Percentiles rank a stretch among this genome's conserved stretches.
Evolutionary conservation across 768 basidiomycete genomes (phyloP).

Genomic region (Kwoniella pini): DNA sequence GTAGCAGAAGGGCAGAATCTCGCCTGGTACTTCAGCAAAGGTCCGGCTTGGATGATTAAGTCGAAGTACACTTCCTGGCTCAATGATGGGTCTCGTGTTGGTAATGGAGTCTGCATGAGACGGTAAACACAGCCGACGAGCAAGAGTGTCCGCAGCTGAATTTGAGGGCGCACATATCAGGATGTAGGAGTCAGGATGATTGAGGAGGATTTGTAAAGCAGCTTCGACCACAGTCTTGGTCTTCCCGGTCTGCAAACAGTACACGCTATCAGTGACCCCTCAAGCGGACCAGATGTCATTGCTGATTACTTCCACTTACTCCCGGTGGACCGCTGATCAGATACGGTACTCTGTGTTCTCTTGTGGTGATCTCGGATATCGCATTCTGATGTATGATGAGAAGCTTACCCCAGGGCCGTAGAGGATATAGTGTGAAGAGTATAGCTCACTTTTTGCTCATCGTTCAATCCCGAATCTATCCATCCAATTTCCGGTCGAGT

Average conservation of each 20-base stretch:
- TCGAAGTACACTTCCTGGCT: slow-evolving; percentile 39
- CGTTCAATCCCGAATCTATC: slow-evolving; percentile 48
- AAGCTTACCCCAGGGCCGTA: not conserved
- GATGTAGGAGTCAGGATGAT: slow-evolving; percentile 39
- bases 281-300: too few species aligned
- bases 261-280: too few species aligned
- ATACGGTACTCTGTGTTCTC: slow-evolving; percentile 39
- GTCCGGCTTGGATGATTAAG: slow-evolving; percentile 52
- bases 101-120: slow-evolving; percentile 18
- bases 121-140: slow-evolving; percentile 36
- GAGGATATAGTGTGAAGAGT: not conserved
- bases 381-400: slow-evolving; percentile 19
- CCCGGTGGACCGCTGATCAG: slow-evolving; percentile 55
- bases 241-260: too few species aligned
- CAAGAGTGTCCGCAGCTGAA: slow-evolving; percentile 54
- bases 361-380: slow-evolving; percentile 33
- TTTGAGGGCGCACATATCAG: slow-evolving; percentile 54
- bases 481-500: slow-evolving; percentile 10
- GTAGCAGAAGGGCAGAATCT: slow-evolving; percentile 23
- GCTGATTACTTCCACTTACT: too few species aligned
- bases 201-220: slow-evolving; percentile 49
- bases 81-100: not conserved
- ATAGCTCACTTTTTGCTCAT: slow-evolving; percentile 44
- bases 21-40: slow-evolving; percentile 51
- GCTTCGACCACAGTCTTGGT: slow-evolving; percentile 50